Base-by-base conservation (phyloP, 2,329 filamentous ascomycete genomes). In the Aureobasidium sp. region DNA sequence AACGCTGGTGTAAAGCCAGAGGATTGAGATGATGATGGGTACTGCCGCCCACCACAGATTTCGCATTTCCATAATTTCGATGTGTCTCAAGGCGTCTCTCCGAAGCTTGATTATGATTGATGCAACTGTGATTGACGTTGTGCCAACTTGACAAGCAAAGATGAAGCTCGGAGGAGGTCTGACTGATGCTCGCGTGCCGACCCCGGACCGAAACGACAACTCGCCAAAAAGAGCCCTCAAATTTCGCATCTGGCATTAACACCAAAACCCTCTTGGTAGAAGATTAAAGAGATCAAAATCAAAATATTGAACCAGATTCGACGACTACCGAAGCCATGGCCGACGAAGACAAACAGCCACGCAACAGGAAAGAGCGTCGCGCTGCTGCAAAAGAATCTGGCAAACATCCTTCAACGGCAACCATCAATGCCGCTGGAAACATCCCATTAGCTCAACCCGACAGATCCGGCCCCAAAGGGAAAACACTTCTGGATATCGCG, bases 401-500 rank as follows among this genome's bases (percentile, higher is more conserved):
- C 51, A 74, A 43, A 72, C 74, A 24, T 68, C 73, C 27, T 66
- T 70, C 50, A 60, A 66, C 67, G 47, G 68, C 66, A 53, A 69
- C 63, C 59, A 66, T 52, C 78, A 80, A 67, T 79, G 76, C 78
- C 67, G 74, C 75, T 51, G 74, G 80, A 47, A 75, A 81, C 63
- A 81, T 89, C 72, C 84, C 85, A 67, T 80, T 92, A 63, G 76
- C 78, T 57, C 85, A 89, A n/a, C 88, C 89, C 36, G 86, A 91
- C 74, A 84, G 86, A 64, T 84, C 84, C 56, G 82, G 74, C 1
- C 86, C 80, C 8, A 78, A 78, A 68, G 80, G 84, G 47, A 82
- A 87, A 72, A 93, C 89, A 0, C 79, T 94, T n/a, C 79, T 92
- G 63, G 80, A 92, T 62, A 72, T 92, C 34, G 89, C 89, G 63